A percentile compares a stretch with the other conserved stretches of the same genome.
These are phyloP conservation scores for Rhododendron griersonianum DNA, from an alignment of 148 eudicot genomes.

Conservation along the genomic window DNA sequence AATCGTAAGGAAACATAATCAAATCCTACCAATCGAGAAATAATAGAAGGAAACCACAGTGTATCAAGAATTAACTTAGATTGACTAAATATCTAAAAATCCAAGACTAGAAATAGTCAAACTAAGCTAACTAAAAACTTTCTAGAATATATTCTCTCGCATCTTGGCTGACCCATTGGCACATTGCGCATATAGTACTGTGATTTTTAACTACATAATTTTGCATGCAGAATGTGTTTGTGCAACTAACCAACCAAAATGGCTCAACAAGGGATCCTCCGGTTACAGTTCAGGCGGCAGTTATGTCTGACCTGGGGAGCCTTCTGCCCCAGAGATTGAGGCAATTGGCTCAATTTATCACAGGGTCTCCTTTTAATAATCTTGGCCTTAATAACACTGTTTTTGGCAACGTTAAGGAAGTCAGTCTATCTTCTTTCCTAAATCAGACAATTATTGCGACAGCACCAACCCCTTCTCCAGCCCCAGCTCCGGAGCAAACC, in stretches of 20 bases:
- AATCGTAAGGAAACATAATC: neutral
- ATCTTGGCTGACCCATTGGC: neutral
- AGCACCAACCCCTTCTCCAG: slow-evolving; percentile 39
- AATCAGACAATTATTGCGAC: slow-evolving; percentile 28
- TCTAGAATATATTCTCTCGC: neutral
- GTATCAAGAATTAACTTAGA: neutral
- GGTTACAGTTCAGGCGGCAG: slow-evolving; percentile 46
- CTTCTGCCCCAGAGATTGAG: slow-evolving; percentile 48
- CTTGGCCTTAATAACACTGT: slow-evolving; percentile 57
- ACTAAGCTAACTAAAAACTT: neutral
- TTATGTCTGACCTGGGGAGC: slow-evolving; percentile 32
- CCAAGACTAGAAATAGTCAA: neutral
- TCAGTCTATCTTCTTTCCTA: slow-evolving; percentile 47
- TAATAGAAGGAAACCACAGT: neutral
- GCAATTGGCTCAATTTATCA: slow-evolving; percentile 50
- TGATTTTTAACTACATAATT: neutral
- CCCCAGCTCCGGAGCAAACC: slow-evolving; percentile 30
- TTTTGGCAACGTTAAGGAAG: slow-evolving; percentile 58
- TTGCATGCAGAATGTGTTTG: slow-evolving; percentile 41
- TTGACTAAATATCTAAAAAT: neutral
- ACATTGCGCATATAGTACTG: neutral
- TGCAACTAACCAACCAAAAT: slow-evolving; percentile 42
- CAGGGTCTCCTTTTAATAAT: slow-evolving; percentile 33
- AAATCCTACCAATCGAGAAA: neutral
- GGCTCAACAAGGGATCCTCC: slow-evolving; percentile 56